These are phyloP conservation scores for Pleomassaria siparia DNA, from an alignment of 2,329 filamentous ascomycete genomes.

Conservation along the genomic window DNA sequence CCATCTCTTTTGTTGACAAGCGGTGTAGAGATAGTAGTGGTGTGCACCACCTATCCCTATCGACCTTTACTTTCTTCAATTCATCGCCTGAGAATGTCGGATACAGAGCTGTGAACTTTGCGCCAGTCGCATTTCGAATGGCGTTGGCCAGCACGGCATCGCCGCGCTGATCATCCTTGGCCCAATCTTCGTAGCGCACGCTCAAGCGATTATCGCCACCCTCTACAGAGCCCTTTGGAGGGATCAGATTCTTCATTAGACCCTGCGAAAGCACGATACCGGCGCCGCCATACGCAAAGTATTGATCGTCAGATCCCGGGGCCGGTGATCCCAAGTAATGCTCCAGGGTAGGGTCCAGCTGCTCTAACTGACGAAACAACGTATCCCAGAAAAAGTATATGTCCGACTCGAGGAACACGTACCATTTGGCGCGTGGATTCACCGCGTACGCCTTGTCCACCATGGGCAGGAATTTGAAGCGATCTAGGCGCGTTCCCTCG, in stretches of 20 bases:
- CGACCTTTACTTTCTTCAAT: constrained; percentile 49
- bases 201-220: constrained; percentile 39
- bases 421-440: constrained; percentile 41
- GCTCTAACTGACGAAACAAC: constrained; percentile 46
- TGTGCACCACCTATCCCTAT: constrained; percentile 46
- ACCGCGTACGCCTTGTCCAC: constrained; percentile 52
- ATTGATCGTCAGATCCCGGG: constrained; percentile 29
- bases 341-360: constrained; percentile 38
- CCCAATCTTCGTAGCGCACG: constrained; percentile 33
- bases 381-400: constrained; percentile 44
- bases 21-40: constrained; percentile 46
- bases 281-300: constrained; percentile 50
- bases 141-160: constrained; percentile 44
- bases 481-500: constrained; percentile 58
- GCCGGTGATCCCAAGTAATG: constrained; percentile 46
- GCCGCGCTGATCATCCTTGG: constrained; percentile 49
- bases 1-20: constrained; percentile 50
- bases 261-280: constrained; percentile 52
- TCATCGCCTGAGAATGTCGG: constrained; percentile 49
- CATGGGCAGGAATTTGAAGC: constrained; percentile 62
- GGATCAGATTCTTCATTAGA: constrained; percentile 53
- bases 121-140: constrained; percentile 40
- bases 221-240: constrained; percentile 22
- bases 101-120: constrained; percentile 40
- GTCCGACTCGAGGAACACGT: constrained; percentile 43